phyloP scores from a whole-genome alignment of 495 filamentous ascomycete species.

The Extremus antarcticus region DNA sequence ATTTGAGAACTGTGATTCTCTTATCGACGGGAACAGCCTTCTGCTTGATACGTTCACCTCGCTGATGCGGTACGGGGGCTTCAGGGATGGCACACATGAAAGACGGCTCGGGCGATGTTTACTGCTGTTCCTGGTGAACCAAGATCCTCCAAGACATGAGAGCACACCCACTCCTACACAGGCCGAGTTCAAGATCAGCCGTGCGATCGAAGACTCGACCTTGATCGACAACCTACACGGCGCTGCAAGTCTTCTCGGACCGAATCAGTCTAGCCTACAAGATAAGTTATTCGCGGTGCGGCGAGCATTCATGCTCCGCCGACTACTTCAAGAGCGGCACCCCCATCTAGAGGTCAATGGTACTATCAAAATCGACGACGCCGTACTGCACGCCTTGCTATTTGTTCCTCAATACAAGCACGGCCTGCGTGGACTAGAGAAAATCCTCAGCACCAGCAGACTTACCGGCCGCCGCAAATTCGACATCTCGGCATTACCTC shows the following conservation, averaged over 20 bases:
- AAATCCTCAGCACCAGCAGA: constrained; percentile 19
- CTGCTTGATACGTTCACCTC: constrained; percentile 10
- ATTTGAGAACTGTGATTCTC: constrained; percentile 18
- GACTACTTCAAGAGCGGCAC: constrained; percentile 8
- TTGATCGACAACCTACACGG: constrained; percentile 16
- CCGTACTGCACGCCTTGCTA: constrained; percentile 19
- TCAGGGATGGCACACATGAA: constrained; percentile 15
- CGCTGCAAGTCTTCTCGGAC: constrained; percentile 3
- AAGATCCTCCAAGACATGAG: constrained; percentile 1
- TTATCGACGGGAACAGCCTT: constrained; percentile 1
- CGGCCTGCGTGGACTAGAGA: constrained; percentile 16
- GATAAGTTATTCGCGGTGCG: constrained; percentile 17
- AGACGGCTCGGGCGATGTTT: constrained; percentile 6
- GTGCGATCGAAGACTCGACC: background rate
- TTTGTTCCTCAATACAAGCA: constrained; percentile 19
- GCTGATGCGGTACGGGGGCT: constrained; percentile 16
- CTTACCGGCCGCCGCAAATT: constrained; percentile 19
- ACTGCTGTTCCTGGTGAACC: constrained; percentile 19
- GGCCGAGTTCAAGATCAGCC: background rate
- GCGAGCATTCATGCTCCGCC: constrained; percentile 19
- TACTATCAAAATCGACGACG: constrained; percentile 18
- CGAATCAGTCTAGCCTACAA: constrained; percentile 3
- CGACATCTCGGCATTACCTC: constrained; percentile 18
- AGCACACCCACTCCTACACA: constrained; percentile 5
- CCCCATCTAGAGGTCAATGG: constrained; percentile 16